phyloP scores from a whole-genome alignment of 2,329 filamentous ascomycete genomes.

The Colletotrichum orbiculare region DNA sequence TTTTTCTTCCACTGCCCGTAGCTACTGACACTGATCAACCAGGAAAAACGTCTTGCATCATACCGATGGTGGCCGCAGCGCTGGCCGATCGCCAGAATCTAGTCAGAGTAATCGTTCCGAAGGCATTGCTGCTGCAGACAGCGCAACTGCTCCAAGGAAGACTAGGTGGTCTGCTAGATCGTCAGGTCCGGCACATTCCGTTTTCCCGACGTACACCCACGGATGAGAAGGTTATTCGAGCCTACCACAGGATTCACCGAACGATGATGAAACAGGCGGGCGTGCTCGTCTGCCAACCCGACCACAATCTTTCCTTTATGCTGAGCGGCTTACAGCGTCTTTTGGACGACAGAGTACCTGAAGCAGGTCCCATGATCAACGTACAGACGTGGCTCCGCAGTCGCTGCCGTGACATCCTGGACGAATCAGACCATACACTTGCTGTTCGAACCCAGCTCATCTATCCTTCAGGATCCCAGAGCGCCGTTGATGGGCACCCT shows the following conservation, averaged over 20 bases:
- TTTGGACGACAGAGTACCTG: conserved; percentile 54
- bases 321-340: conserved; percentile 70
- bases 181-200: conserved; percentile 65
- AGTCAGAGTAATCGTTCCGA: conserved; percentile 65
- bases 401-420: conserved; percentile 68
- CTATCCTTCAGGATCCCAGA: conserved; percentile 63
- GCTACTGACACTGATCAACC: too few species aligned
- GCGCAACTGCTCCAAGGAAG: conserved; percentile 65
- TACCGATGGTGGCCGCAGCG: conserved; percentile 60
- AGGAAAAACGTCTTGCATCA: conserved; percentile 69
- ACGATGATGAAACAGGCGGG: conserved; percentile 57
- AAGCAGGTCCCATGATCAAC: conserved; percentile 60
- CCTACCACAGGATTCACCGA: conserved; percentile 53
- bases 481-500: conserved; percentile 62
- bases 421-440: conserved; percentile 71
- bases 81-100: conserved; percentile 59
- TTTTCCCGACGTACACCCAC: conserved; percentile 65
- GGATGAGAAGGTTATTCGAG: conserved; percentile 40
- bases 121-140: conserved; percentile 67
- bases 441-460: conserved; percentile 66
- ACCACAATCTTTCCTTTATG: conserved; percentile 73
- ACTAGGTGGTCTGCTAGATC: conserved; percentile 64
- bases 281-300: conserved; percentile 69
- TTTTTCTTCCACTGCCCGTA: background rate
- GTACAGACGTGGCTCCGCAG: conserved; percentile 62